Conservation (phyloP, 2,329 filamentous ascomycete genomes). For the Cercospora beticola region DNA sequence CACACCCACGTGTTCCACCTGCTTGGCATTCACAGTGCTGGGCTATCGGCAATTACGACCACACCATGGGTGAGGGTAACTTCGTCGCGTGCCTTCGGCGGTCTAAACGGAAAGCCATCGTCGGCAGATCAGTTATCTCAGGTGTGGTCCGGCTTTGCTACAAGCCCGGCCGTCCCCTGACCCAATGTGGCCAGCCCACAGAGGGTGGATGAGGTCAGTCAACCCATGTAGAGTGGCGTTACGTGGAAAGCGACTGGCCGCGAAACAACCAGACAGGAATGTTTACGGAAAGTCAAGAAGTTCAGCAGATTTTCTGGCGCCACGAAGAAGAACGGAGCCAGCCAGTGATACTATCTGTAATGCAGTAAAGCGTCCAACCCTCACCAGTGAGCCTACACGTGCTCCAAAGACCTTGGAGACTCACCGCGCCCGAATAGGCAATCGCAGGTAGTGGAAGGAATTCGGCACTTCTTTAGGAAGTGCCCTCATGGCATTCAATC, state of each 20-base stretch:
- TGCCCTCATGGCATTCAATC: neutral
- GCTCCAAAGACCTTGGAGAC: neutral
- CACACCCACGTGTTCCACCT: neutral
- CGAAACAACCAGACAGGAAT: neutral
- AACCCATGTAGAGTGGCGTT: neutral
- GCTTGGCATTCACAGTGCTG: neutral
- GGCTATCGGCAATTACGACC: neutral
- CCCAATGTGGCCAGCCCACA: neutral
- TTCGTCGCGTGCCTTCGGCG: neutral
- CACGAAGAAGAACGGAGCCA: neutral
- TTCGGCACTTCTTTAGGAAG: neutral
- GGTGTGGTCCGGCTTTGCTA: neutral
- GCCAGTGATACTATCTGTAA: neutral
- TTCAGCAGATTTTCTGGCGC: neutral
- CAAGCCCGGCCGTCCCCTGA: neutral
- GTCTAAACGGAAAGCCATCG: neutral
- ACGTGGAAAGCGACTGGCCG: neutral
- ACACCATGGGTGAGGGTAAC: neutral
- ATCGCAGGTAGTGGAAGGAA: neutral
- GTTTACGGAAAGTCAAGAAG: neutral
- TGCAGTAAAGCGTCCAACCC: neutral
- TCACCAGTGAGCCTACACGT: neutral
- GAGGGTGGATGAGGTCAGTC: neutral
- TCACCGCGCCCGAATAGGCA: neutral
- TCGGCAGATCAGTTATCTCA: neutral